Percentiles rank a stretch among this genome's conserved stretches.
Conservation (phyloP, 441 rosid genomes). For the Gossypium davidsonii region DNA sequence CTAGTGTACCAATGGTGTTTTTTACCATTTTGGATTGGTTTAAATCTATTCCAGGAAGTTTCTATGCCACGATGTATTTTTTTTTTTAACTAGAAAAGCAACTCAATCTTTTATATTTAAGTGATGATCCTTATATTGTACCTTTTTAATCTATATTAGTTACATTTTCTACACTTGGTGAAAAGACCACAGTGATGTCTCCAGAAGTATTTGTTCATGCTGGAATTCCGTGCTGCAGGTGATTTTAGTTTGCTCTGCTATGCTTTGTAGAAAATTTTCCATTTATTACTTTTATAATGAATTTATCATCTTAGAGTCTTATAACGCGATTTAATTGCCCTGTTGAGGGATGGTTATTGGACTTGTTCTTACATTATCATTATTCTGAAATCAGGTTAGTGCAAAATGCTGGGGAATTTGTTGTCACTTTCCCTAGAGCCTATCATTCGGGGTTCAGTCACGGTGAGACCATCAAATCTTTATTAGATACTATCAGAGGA, state of each 20-base stretch:
- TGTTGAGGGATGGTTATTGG: slow-evolving; percentile 5
- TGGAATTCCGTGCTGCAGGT: slow-evolving; percentile 99
- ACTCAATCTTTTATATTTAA: not conserved
- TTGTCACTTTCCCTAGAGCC: slow-evolving; percentile 97
- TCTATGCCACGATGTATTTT: slow-evolving; percentile 1
- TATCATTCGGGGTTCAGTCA: slow-evolving; percentile 99
- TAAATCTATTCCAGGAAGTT: not conserved
- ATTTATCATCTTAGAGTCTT: not conserved
- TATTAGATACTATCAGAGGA: slow-evolving; percentile 8
- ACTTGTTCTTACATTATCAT: slow-evolving; percentile 10
- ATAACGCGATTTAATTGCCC: not conserved
- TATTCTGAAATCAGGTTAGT: slow-evolving; percentile 68
- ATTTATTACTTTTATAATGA: not conserved
- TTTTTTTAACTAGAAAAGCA: slow-evolving; percentile 17
- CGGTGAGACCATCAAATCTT: slow-evolving; percentile 43
- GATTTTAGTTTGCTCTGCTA: slow-evolving; percentile 16
- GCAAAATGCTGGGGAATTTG: slow-evolving; percentile 98
- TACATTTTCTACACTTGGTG: slow-evolving; percentile 83
- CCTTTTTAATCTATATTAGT: slow-evolving; percentile 34
- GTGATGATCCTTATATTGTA: not conserved
- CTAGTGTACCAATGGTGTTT: not conserved
- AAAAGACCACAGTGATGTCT: slow-evolving; percentile 96
- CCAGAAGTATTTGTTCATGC: slow-evolving; percentile 89
- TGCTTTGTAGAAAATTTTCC: not conserved
- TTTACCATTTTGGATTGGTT: not conserved